Percentiles rank a stretch among this genome's conserved stretches.
Conservation (phyloP, 2,329 filamentous ascomycete genomes). For the Aureobasidium namibiae region DNA sequence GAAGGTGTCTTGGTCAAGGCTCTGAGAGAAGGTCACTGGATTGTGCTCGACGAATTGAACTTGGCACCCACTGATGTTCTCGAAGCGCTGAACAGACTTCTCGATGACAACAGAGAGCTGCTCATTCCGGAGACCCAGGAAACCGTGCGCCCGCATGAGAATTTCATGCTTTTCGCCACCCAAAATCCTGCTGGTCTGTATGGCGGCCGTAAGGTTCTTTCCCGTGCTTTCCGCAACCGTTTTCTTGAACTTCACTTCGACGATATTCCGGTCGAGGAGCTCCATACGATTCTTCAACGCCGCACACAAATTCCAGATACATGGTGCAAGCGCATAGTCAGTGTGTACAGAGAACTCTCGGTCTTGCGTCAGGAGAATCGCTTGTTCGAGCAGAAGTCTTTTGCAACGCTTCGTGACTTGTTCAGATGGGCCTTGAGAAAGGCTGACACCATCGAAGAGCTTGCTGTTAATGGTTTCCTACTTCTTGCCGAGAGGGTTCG, state of each 20-base stretch:
- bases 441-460: slow-evolving; percentile 76
- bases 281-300: slow-evolving; percentile 84
- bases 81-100: slow-evolving; percentile 85
- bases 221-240: slow-evolving; percentile 88
- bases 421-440: slow-evolving; percentile 89
- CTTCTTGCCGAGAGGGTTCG: slow-evolving; percentile 88
- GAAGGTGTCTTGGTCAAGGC: slow-evolving; percentile 92
- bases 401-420: slow-evolving; percentile 89
- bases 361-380: slow-evolving; percentile 80
- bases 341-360: slow-evolving; percentile 88
- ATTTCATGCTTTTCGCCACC: slow-evolving; percentile 97
- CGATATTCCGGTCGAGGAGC: slow-evolving; percentile 90
- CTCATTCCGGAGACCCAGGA: slow-evolving; percentile 96
- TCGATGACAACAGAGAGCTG: slow-evolving; percentile 94
- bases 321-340: slow-evolving; percentile 83
- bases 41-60: slow-evolving; percentile 95
- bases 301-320: slow-evolving; percentile 84
- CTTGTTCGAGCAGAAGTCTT: slow-evolving; percentile 94
- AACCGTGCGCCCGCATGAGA: slow-evolving; percentile 79
- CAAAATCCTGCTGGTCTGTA: slow-evolving; percentile 96
- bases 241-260: slow-evolving; percentile 97
- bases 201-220: slow-evolving; percentile 86
- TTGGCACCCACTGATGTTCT: slow-evolving; percentile 93
- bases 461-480: slow-evolving; percentile 93
- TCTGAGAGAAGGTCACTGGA: slow-evolving; percentile 89